Evolutionary conservation across 2,329 filamentous ascomycete genomes (phyloP).

Genomic region (Pseudocercospora cruenta): DNA sequence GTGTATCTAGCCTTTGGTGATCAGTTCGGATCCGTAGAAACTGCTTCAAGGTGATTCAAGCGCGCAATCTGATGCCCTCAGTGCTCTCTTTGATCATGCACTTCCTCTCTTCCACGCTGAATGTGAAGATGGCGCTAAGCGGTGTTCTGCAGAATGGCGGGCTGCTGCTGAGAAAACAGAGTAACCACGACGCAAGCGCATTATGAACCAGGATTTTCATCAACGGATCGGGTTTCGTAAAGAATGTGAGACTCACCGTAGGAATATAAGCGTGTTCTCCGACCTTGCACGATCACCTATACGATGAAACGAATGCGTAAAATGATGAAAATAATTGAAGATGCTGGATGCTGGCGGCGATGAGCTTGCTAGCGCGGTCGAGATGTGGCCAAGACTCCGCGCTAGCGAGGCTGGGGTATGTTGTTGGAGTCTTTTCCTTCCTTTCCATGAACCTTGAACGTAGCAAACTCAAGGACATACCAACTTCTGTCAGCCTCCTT

Average conservation of each 20-base stretch:
- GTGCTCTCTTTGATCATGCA: constrained; percentile 11
- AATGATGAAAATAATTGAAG: background rate
- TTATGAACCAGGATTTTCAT: background rate
- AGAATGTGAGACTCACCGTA: background rate
- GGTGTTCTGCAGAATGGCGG: constrained; percentile 1
- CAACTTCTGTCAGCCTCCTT: background rate
- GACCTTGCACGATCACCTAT: background rate
- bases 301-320: background rate
- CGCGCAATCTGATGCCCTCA: background rate
- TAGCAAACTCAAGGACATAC: background rate
- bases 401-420: too few relatives aligned
- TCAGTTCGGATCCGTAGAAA: background rate
- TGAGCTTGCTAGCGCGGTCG: background rate
- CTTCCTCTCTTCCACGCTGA: background rate
- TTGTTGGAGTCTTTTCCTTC: too few relatives aligned
- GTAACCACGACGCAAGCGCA: constrained; percentile 2
- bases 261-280: background rate
- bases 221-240: background rate
- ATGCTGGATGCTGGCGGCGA: background rate
- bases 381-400: too few relatives aligned
- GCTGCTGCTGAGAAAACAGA: constrained; percentile 8
- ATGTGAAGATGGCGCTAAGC: background rate
- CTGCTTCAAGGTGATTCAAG: background rate
- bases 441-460: too few relatives aligned
- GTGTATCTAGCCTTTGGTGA: background rate